Evolutionary conservation across 331 rosid species (phyloP).

Genomic region (Erythrophleum ivorense): DNA sequence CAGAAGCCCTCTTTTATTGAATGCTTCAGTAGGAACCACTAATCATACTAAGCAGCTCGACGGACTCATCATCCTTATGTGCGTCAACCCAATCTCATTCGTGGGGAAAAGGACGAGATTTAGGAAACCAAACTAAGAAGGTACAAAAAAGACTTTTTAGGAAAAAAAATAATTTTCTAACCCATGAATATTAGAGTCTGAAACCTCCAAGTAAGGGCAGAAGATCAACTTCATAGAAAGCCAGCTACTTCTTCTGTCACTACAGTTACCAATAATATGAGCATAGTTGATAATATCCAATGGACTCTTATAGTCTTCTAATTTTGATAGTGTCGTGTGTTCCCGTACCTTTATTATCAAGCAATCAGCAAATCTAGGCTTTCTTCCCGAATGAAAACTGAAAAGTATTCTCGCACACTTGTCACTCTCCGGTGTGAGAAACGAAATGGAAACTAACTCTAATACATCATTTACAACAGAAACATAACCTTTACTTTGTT

Average conservation of each 20-base stretch:
- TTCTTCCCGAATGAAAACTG: neutral
- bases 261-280: neutral
- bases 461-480: neutral
- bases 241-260: too few species aligned
- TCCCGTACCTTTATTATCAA: neutral
- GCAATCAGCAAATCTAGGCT: neutral
- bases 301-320: neutral
- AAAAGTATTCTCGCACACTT: neutral
- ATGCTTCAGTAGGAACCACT: neutral
- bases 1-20: neutral
- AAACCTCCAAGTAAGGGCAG: neutral
- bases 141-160: neutral
- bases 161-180: neutral
- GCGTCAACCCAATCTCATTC: constrained; percentile 7
- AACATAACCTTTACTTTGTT: neutral
- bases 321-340: neutral
- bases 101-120: neutral
- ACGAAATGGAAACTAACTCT: neutral
- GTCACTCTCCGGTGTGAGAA: neutral
- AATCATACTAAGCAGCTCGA: neutral
- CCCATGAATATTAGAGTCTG: neutral
- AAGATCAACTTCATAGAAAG: neutral
- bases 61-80: neutral
- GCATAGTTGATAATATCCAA: neutral
- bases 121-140: neutral